Evolutionary conservation across 2,329 filamentous ascomycete genomes (phyloP), one percentile per base, ranked within the genome.

Genomic region (Pezicula rhizophila): DNA sequence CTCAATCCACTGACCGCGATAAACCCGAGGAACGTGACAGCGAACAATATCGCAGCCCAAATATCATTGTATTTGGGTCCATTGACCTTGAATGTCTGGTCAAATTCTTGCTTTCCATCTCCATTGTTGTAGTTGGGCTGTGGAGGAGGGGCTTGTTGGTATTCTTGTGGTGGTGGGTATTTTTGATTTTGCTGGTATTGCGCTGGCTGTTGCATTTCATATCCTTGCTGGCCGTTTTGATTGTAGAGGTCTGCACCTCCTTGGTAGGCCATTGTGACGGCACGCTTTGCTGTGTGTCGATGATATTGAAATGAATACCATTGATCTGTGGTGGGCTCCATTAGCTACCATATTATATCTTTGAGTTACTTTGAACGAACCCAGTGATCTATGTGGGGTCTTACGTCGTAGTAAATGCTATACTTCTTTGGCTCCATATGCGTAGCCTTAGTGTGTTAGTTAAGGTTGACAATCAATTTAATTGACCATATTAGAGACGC

Each of bases 41-140:
- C 74, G 58, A 95, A 79, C 62, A 96, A 71, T 37, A 95, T 70
- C 4, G 86, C 90, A 3, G 91, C 91, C 92, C 91, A 96, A 23
- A 87, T 64, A 65, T 97, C 92, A 61, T 96, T 89, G 70, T 78
- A 96, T 66, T 92, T 95, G n/a, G 89, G 89, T 54, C 74, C 83
- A 45, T 88, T 79, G 46, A 96, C 68, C 68, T 85, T 85, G 74
- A 97, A 96, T 1, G 83, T 80, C 62, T 96, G 79, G 17, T 92
- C 82, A 64, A 95, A 96, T 47, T 44, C 54, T 11, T 54, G 43
- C 40, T 61, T 60, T 35, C 52, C 49, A 14, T 46, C 46, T 4
- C 39, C 17, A 12, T 37, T 41, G 14, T 45, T 34, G 28, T 31
- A 31, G 11, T 47, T 34, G n/a, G 31, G 20, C 34, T 45, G 35